phyloP scores from a whole-genome alignment of 148 eudicot genomes.

The Vaccinium myrtillus region DNA sequence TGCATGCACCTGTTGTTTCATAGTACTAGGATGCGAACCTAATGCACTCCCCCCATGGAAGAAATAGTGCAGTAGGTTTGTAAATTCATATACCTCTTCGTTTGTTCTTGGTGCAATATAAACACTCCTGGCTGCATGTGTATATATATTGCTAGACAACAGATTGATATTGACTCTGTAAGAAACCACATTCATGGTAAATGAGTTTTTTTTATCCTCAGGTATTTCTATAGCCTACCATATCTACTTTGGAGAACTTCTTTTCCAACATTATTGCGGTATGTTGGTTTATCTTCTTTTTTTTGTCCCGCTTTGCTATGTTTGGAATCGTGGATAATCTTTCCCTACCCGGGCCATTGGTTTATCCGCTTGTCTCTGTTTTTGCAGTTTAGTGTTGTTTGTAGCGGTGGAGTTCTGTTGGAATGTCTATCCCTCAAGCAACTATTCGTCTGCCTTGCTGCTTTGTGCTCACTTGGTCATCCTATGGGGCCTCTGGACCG shows the following conservation, averaged over 20 bases:
- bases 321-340: background rate
- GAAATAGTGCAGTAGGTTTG: background rate
- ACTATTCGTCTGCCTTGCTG: conserved; percentile 59
- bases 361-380: background rate
- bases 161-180: too few species aligned
- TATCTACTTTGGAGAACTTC: conserved; percentile 88
- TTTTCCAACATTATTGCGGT: conserved; percentile 72
- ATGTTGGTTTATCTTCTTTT: conserved; percentile 7
- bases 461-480: conserved; percentile 56
- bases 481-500: conserved; percentile 74
- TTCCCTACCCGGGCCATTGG: background rate
- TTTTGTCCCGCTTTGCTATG: background rate
- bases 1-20: background rate
- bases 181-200: background rate
- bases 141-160: background rate
- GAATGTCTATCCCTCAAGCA: conserved; percentile 76
- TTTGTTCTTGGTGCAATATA: background rate
- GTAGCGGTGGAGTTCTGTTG: conserved; percentile 66
- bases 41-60: background rate
- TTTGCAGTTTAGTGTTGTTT: conserved; percentile 71
- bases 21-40: background rate
- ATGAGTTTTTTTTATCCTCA: conserved; percentile 19
- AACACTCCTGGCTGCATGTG: background rate
- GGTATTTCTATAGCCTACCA: conserved; percentile 93
- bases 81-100: background rate